Evolutionary conservation across 495 filamentous ascomycete genomes (phyloP).

Genomic region (Aspergillus asperescens): DNA sequence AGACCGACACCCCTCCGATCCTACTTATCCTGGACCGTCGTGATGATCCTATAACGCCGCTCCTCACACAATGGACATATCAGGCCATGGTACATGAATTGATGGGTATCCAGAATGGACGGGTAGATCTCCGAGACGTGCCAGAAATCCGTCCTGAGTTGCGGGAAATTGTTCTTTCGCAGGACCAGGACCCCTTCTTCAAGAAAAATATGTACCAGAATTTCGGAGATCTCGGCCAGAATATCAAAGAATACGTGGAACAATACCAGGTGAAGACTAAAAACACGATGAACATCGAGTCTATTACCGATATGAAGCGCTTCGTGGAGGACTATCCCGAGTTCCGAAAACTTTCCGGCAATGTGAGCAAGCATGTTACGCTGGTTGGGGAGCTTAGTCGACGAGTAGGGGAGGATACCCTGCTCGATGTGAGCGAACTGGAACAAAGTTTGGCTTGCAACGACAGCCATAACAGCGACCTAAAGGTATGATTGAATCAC

Average conservation of each 20-base stretch:
- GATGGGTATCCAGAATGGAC: conserved; percentile 86
- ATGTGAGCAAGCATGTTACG: conserved; percentile 97
- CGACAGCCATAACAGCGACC: conserved; percentile 82
- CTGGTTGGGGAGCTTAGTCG: conserved; percentile 89
- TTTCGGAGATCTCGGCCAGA: conserved; percentile 93
- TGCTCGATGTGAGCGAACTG: conserved; percentile 91
- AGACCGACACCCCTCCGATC: conserved; percentile 90
- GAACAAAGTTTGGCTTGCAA: conserved; percentile 97
- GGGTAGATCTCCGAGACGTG: conserved; percentile 79
- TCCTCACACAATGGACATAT: conserved; percentile 97
- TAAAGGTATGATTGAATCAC: conserved; percentile 60
- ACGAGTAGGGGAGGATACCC: conserved; percentile 72
- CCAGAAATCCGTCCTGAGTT: conserved; percentile 87
- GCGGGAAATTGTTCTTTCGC: conserved; percentile 91
- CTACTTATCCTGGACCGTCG: conserved; percentile 84
- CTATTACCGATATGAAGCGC: conserved; percentile 96
- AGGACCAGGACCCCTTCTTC: conserved; percentile 98
- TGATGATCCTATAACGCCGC: conserved; percentile 92
- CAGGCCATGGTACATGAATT: conserved; percentile 99
- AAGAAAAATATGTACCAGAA: conserved; percentile 99
- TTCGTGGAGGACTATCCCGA: conserved; percentile 99
- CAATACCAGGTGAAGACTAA: conserved; percentile 95
- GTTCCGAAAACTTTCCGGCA: conserved; percentile 92
- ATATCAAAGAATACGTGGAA: conserved; percentile 97
- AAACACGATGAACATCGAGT: conserved; percentile 89